Percentiles rank a stretch among this genome's conserved stretches.
Evolutionary conservation across 768 basidiomycete species (phyloP).

Genomic region (Podaxis sp.): DNA sequence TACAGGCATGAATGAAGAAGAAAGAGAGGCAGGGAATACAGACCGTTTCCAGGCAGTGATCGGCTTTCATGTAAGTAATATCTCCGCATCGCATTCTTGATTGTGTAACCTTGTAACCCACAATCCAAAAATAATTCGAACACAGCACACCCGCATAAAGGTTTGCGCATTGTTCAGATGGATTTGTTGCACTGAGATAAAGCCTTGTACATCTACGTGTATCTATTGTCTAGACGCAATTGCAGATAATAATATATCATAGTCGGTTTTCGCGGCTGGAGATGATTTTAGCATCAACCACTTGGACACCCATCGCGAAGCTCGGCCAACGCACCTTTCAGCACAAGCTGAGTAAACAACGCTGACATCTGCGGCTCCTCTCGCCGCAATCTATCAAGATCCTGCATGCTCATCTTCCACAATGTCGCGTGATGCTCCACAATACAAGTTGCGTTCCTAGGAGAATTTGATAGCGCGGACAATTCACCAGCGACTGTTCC

Average conservation of each 20-base stretch:
- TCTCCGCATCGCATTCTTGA: constrained; percentile 1
- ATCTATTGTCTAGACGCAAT: constrained; percentile 32
- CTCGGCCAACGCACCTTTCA: constrained; percentile 58
- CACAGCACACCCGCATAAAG: no score
- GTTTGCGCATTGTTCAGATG: no score
- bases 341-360: constrained; percentile 62
- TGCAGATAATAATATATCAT: constrained; percentile 60
- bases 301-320: not conserved
- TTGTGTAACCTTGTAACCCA: not conserved
- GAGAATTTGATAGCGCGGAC: constrained; percentile 74
- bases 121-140: no score
- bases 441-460: constrained; percentile 82
- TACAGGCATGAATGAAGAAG: not conserved
- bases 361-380: constrained; percentile 70
- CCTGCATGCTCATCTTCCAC: constrained; percentile 73
- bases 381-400: constrained; percentile 59
- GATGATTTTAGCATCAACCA: constrained; percentile 20
- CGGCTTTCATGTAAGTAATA: constrained; percentile 3
- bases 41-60: constrained; percentile 13
- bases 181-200: not conserved
- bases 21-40: not conserved
- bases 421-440: constrained; percentile 74
- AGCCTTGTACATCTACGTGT: not conserved
- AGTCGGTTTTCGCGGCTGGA: constrained; percentile 65
- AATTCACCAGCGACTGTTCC: constrained; percentile 93